Evolutionary conservation across 164 flowering plant genomes (phyloP).

Genomic region (Akebia trifoliata): DNA sequence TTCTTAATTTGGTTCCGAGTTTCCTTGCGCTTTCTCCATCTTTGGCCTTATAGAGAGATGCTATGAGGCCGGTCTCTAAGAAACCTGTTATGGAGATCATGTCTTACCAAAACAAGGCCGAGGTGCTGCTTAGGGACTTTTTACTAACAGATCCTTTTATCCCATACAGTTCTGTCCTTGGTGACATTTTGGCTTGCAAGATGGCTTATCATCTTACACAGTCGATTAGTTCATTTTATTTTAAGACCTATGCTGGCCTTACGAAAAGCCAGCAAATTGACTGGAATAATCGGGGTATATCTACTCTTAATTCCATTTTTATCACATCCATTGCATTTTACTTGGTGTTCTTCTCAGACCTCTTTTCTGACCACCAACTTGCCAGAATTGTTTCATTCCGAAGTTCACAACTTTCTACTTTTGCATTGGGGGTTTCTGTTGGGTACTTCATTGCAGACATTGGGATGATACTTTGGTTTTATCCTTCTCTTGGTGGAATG

Average conservation of each 20-base stretch:
- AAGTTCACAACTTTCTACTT: conserved; percentile 68
- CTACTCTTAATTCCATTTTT: conserved; percentile 82
- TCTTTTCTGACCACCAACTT: conserved; percentile 51
- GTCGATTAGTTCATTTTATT: conserved; percentile 55
- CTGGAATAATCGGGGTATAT: conserved; percentile 88
- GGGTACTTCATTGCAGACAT: conserved; percentile 91
- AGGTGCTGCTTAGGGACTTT: conserved; percentile 52
- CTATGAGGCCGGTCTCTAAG: conserved; percentile 32
- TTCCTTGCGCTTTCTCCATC: no score
- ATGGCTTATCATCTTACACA: conserved; percentile 69
- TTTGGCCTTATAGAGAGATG: no score
- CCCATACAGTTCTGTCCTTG: conserved; percentile 76
- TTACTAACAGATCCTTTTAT: conserved; percentile 64
- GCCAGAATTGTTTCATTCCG: conserved; percentile 53
- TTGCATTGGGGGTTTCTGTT: conserved; percentile 84
- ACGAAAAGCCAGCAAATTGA: conserved; percentile 69
- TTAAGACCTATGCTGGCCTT: conserved; percentile 61
- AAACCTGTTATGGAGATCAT: conserved; percentile 43
- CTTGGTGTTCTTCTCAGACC: conserved; percentile 86
- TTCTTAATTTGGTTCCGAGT: no score
- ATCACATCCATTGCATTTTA: conserved; percentile 65
- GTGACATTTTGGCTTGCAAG: conserved; percentile 70
- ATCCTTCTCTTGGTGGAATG: conserved; percentile 89
- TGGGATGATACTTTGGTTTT: conserved; percentile 82
- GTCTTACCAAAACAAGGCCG: conserved; percentile 67